Base-by-base conservation (phyloP, 2,329 filamentous ascomycete species). In the Aspergillus amoenus region DNA sequence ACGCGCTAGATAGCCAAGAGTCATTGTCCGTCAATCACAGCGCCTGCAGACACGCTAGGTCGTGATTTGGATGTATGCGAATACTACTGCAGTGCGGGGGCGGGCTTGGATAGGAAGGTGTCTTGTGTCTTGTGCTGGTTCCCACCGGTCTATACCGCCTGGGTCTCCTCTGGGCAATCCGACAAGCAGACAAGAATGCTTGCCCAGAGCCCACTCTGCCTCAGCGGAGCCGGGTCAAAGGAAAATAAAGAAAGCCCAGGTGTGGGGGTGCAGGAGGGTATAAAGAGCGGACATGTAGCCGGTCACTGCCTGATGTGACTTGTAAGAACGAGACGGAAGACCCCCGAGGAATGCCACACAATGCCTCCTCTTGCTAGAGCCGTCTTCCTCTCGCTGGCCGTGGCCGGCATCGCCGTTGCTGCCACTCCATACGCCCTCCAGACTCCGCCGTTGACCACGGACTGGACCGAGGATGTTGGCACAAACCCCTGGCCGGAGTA, bases 401-500 rank as follows among this genome's bases (percentile, higher is more conserved):
- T 42, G 17, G 24, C 48, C 15, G 53, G 50, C 17, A 34, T 56
- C 18, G 40, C 57, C 12, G 15, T 41, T 8, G 47, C 59, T 37
- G 50, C 48, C 9, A 54, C 56, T 9, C 70, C 62, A 2, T 77
- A 82, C 71, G 57, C 70, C 32, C 64, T 70, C 3, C 71, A 79
- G 46, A 57, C 70, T 27, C 75, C 76, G n/a, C 77, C 76, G 4
- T 64, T 79, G 46, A 73, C 70, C 13, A 80, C 76, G 1, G 65
- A 69, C 9, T 81, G 79, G 79, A 81, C 78, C 0, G 68, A 74
- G 37, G 69, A 76, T 22, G 78, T 79, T 5, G 79, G 79, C 15
- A 79, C 74, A 1, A 71, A 77, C 48, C 79, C 79, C 0, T 81
- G 79, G 79, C 77, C 78, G 7, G 78, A 81, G 55, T 80, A 81